phyloP scores from a whole-genome alignment of 768 basidiomycete genomes.

The Hypholoma sublateritium region DNA sequence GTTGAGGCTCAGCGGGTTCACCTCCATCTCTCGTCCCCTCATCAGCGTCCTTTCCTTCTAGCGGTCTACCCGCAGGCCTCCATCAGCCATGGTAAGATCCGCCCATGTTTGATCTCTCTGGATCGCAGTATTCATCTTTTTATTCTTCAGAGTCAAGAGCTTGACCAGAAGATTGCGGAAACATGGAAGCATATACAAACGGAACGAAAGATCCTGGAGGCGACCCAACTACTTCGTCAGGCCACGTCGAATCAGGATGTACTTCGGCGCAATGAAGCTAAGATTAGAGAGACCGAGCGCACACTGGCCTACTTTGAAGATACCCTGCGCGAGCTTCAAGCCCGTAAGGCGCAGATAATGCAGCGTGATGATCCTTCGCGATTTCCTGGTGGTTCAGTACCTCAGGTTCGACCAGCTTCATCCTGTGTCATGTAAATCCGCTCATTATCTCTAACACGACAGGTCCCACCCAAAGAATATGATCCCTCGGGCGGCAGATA shows the following conservation, averaged over 20 bases:
- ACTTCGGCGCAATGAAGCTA: conserved; percentile 73
- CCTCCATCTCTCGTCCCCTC: conserved; percentile 27
- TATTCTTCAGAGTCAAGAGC: conserved; percentile 50
- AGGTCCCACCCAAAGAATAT: conserved; percentile 56
- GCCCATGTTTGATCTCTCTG: conserved; percentile 13
- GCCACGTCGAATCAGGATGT: conserved; percentile 90
- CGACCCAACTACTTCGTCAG: conserved; percentile 71
- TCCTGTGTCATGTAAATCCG: neutral
- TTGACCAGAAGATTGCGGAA: conserved; percentile 93
- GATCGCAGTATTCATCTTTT: conserved; percentile 15
- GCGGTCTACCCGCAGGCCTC: conserved; percentile 22
- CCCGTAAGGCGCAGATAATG: conserved; percentile 66
- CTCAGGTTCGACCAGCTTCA: conserved; percentile 36
- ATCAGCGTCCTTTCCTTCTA: conserved; percentile 24
- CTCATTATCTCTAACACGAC: conserved; percentile 13
- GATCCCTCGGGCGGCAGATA: conserved; percentile 38
- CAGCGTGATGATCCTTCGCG: conserved; percentile 55
- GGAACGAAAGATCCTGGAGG: conserved; percentile 91
- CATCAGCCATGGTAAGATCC: conserved; percentile 26
- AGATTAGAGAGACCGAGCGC: conserved; percentile 85
- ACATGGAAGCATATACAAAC: conserved; percentile 88
- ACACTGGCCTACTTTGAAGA: conserved; percentile 87
- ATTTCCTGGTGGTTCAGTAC: conserved; percentile 45
- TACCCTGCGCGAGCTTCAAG: conserved; percentile 79
- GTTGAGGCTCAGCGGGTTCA: conserved; percentile 26